A percentile compares a stretch with the other conserved stretches of the same genome.
These are phyloP conservation scores for Aegilops bicornis DNA, from an alignment of 176 grass and related monocot species.

Conservation along the genomic window DNA sequence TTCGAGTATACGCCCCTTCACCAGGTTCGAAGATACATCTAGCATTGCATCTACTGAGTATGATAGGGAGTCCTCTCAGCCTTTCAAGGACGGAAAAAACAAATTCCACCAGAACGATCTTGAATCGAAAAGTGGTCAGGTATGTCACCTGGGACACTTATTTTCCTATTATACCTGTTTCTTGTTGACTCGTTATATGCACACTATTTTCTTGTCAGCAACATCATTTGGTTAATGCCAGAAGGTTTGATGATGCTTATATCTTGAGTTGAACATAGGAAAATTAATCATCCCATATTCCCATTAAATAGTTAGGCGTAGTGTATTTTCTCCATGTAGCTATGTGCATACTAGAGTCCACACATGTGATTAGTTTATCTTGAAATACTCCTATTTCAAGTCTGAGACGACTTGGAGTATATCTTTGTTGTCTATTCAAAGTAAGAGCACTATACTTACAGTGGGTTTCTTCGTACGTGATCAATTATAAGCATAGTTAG, in stretches of 20 bases:
- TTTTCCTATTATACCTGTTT: constrained; percentile 24
- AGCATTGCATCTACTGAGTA: constrained; percentile 43
- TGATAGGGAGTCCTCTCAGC: constrained; percentile 50
- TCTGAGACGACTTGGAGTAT: neutral
- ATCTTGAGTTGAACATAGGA: neutral
- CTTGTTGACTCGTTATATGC: constrained; percentile 2
- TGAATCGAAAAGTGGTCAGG: constrained; percentile 38
- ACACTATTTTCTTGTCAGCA: constrained; percentile 2
- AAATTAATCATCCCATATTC: neutral
- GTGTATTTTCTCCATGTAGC: neutral
- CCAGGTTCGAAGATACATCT: constrained; percentile 49
- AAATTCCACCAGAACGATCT: constrained; percentile 3
- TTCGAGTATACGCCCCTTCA: constrained; percentile 15
- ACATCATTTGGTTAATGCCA: neutral
- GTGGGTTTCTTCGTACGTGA: neutral
- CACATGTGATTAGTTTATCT: constrained; percentile 10
- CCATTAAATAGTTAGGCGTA: neutral
- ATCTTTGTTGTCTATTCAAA: constrained; percentile 10
- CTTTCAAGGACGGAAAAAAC: constrained; percentile 43
- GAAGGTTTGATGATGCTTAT: neutral
- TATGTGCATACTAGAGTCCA: neutral
- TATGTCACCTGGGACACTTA: constrained; percentile 32
- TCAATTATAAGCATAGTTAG: constrained; percentile 5
- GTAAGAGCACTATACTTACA: neutral
- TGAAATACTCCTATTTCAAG: neutral